Percentiles rank a stretch among this genome's conserved stretches.
Conservation (phyloP, 495 filamentous ascomycete genomes). For the Penicillium samsonianum region DNA sequence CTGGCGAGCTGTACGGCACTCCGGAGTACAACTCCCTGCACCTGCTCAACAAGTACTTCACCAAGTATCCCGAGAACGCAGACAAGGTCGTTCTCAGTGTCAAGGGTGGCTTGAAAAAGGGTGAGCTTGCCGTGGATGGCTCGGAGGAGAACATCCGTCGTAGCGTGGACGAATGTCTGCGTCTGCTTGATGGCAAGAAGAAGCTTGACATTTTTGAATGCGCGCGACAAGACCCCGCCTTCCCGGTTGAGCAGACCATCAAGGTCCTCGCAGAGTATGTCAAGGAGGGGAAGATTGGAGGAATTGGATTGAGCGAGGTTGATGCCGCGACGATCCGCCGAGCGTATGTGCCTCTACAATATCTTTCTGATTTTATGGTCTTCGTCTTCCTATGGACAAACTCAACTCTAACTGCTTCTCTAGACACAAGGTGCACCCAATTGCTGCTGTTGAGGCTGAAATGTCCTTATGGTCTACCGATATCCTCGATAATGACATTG, state of each 20-base stretch:
- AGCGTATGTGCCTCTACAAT: slow-evolving; percentile 50
- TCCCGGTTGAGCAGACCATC: slow-evolving; percentile 60
- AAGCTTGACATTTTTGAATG: slow-evolving; percentile 80
- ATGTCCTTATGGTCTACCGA: slow-evolving; percentile 68
- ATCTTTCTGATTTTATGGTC: slow-evolving; percentile 5
- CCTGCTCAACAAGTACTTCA: slow-evolving; percentile 61
- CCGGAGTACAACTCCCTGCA: slow-evolving; percentile 65
- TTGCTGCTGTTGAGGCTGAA: slow-evolving; percentile 78
- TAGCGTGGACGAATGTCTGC: slow-evolving; percentile 64
- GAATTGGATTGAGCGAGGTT: slow-evolving; percentile 76
- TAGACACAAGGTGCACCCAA: slow-evolving; percentile 62
- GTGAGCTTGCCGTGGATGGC: slow-evolving; percentile 50
- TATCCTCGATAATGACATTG: slow-evolving; percentile 74
- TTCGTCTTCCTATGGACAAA: neutral
- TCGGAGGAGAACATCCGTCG: slow-evolving; percentile 62
- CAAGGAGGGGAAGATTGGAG: slow-evolving; percentile 73
- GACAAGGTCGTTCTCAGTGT: slow-evolving; percentile 60
- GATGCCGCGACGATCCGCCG: slow-evolving; percentile 71
- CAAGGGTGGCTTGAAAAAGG: slow-evolving; percentile 53
- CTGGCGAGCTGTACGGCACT: slow-evolving; percentile 76
- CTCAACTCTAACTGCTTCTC: slow-evolving; percentile 18
- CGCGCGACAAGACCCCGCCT: slow-evolving; percentile 68
- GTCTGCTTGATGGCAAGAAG: slow-evolving; percentile 68
- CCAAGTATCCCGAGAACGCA: slow-evolving; percentile 60
- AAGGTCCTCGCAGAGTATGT: slow-evolving; percentile 61